These are phyloP conservation scores for Nematodospora valgi DNA, from an alignment of 805 yeast species.

Conservation along the genomic window DNA sequence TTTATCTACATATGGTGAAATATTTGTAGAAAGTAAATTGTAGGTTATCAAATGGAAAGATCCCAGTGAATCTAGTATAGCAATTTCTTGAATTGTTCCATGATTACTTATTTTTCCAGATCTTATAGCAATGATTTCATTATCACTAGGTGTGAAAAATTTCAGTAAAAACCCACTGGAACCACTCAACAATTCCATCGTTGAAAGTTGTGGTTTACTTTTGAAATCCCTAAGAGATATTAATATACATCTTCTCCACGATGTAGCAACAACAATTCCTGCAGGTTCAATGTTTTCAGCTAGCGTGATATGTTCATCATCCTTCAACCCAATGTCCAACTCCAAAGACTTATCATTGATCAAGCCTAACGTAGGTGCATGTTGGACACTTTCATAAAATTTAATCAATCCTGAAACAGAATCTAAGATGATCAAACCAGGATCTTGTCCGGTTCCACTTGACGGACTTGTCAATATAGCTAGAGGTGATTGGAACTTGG, in stretches of 20 bases:
- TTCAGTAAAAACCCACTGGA: slow-evolving; percentile 9
- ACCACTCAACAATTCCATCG: slow-evolving; percentile 26
- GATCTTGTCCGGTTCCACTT: slow-evolving; percentile 47
- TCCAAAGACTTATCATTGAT: slow-evolving; percentile 44
- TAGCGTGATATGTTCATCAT: slow-evolving; percentile 54
- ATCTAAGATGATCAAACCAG: slow-evolving; percentile 71
- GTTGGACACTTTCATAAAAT: slow-evolving; percentile 73
- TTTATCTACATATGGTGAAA: slow-evolving; percentile 23
- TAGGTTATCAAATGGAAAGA: slow-evolving; percentile 27
- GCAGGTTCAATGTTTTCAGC: slow-evolving; percentile 67
- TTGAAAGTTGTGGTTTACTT: slow-evolving; percentile 54
- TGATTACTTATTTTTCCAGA: slow-evolving; percentile 51
- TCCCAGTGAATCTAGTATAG: slow-evolving; percentile 47
- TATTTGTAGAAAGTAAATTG: slow-evolving; percentile 26
- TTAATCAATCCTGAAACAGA: slow-evolving; percentile 54
- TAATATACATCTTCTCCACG: slow-evolving; percentile 61
- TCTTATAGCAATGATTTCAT: slow-evolving; percentile 57
- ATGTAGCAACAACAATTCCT: slow-evolving; percentile 70
- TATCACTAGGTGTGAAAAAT: slow-evolving; percentile 12
- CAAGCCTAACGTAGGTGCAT: slow-evolving; percentile 63
- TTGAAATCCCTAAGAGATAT: slow-evolving; percentile 62
- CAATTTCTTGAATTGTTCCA: slow-evolving; percentile 41
- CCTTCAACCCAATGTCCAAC: slow-evolving; percentile 36
- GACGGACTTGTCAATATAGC: slow-evolving; percentile 59
- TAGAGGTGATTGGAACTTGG: slow-evolving; percentile 35